Conservation (phyloP, 768 basidiomycete genomes). For the Termitomyces sp. region DNA sequence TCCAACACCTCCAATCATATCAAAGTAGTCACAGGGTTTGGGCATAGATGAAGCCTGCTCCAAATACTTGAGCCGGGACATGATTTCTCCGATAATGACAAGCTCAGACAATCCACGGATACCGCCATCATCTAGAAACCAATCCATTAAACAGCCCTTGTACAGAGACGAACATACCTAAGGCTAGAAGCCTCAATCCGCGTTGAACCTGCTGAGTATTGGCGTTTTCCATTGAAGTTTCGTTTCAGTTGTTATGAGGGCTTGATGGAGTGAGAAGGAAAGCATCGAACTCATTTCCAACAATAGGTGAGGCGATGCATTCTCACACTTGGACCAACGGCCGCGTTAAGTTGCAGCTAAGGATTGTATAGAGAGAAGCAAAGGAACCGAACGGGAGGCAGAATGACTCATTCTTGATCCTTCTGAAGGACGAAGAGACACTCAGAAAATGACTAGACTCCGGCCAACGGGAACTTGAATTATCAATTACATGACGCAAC, state of each 20-base stretch:
- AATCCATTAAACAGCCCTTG: not conserved
- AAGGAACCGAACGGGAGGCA: too few relatives aligned
- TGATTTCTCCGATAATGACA: not conserved
- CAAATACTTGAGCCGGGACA: not conserved
- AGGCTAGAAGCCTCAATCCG: not conserved
- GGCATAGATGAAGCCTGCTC: not conserved
- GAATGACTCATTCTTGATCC: too few relatives aligned
- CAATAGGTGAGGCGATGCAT: too few relatives aligned
- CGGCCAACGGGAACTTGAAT: too few relatives aligned
- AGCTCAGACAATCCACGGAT: not conserved
- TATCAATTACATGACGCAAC: too few relatives aligned
- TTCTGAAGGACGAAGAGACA: too few relatives aligned
- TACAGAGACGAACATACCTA: not conserved
- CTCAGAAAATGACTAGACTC: too few relatives aligned
- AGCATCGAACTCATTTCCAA: not conserved
- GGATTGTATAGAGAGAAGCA: too few relatives aligned
- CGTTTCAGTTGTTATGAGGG: not conserved
- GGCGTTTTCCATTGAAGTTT: not conserved
- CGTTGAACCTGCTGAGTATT: not conserved
- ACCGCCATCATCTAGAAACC: not conserved
- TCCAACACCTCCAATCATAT: not conserved
- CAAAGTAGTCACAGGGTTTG: not conserved
- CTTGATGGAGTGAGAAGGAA: not conserved
- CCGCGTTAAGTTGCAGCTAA: too few relatives aligned
- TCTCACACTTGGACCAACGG: too few relatives aligned